phyloP scores from a whole-genome alignment of 345 rosid genomes.

The Raphanus sativus region DNA sequence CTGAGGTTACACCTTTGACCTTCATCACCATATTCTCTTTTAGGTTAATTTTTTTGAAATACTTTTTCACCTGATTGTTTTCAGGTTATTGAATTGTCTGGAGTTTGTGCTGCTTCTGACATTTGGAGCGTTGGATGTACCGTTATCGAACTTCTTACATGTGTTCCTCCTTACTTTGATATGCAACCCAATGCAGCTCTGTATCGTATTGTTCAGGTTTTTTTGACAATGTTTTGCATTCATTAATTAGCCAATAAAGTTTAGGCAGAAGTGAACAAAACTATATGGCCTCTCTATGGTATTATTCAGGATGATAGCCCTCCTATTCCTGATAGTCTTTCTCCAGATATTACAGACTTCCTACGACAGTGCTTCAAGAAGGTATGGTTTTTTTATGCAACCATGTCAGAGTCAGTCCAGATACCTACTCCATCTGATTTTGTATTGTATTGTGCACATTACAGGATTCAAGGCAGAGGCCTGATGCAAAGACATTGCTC shows the following conservation, averaged over 20 bases:
- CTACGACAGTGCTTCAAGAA: constrained; percentile 95
- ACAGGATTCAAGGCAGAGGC: constrained; percentile 98
- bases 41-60: not conserved
- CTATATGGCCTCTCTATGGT: not conserved
- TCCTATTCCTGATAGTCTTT: constrained; percentile 93
- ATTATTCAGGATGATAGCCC: constrained; percentile 80
- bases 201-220: constrained; percentile 98
- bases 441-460: constrained; percentile 29
- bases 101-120: constrained; percentile 99
- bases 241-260: not conserved
- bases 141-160: constrained; percentile 93
- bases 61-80: constrained; percentile 18
- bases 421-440: not conserved
- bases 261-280: constrained; percentile 20
- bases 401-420: not conserved
- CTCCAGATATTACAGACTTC: constrained; percentile 97
- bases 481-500: constrained; percentile 98
- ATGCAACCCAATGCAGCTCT: constrained; percentile 98
- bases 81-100: constrained; percentile 99
- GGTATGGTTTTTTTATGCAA: constrained; percentile 45
- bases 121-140: constrained; percentile 99
- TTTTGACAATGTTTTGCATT: not conserved
- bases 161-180: constrained; percentile 98
- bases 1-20: constrained; percentile 67
- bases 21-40: not conserved